Conservation (phyloP, 495 filamentous ascomycete genomes). For the Penicillium daleae region DNA sequence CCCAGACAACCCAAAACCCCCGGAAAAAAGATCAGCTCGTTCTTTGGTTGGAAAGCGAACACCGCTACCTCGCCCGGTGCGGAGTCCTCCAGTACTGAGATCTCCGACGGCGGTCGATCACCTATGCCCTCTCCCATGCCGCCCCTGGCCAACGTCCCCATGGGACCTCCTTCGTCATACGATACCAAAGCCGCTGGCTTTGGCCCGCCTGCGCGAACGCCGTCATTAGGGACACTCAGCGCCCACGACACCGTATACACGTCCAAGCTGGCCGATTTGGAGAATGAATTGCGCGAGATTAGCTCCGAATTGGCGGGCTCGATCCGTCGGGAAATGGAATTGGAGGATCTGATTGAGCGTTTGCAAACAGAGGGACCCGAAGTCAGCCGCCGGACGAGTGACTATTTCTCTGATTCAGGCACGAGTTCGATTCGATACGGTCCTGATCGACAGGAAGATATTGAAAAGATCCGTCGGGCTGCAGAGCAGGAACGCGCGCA, state of each 20-base stretch:
- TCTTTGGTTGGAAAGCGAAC: conserved; percentile 68
- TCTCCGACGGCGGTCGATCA: conserved; percentile 65
- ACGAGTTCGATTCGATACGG: conserved; percentile 79
- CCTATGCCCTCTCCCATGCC: conserved; percentile 62
- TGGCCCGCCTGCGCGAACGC: conserved; percentile 36
- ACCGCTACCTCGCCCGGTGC: conserved; percentile 56
- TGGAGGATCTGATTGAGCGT: conserved; percentile 91
- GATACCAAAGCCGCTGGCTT: conserved; percentile 50
- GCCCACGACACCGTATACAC: conserved; percentile 51
- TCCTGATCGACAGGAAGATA: conserved; percentile 72
- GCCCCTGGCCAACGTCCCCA: conserved; percentile 46
- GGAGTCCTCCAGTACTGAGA: conserved; percentile 65
- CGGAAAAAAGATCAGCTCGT: conserved; percentile 64
- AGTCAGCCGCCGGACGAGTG: conserved; percentile 78
- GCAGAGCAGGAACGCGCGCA: conserved; percentile 92
- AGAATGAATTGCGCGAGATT: conserved; percentile 91
- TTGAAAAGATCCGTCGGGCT: conserved; percentile 79
- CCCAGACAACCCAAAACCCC: conserved; percentile 60
- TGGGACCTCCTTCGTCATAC: conserved; percentile 44
- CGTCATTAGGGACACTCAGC: conserved; percentile 45
- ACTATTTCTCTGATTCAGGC: conserved; percentile 97
- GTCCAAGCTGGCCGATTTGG: conserved; percentile 70
- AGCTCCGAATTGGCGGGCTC: conserved; percentile 89
- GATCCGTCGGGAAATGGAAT: conserved; percentile 92
- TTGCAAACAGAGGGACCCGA: conserved; percentile 72